These are phyloP conservation scores for Suillus brevipes DNA, from an alignment of 768 basidiomycete genomes.

Conservation along the genomic window DNA sequence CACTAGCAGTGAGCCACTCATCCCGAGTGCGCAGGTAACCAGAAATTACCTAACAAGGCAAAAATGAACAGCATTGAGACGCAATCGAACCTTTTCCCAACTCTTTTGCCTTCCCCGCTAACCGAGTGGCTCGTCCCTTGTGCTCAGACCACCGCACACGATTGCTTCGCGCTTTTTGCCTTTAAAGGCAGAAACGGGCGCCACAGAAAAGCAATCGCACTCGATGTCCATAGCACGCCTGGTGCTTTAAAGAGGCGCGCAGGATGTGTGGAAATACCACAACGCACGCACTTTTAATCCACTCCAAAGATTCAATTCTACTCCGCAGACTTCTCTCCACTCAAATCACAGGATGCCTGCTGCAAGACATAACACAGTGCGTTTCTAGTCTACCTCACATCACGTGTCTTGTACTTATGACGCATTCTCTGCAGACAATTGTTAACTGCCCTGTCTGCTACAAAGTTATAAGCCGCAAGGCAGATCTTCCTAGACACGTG, in stretches of 20 bases:
- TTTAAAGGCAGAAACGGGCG: slow-evolving; percentile 18
- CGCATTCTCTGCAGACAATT: slow-evolving; percentile 8
- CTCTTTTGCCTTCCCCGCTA: neutral
- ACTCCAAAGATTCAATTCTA: neutral
- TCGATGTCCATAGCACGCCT: slow-evolving; percentile 19
- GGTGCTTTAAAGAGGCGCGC: slow-evolving; percentile 20
- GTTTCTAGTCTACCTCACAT: neutral
- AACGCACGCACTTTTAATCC: slow-evolving; percentile 2
- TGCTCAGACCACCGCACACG: slow-evolving; percentile 17
- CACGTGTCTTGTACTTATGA: neutral
- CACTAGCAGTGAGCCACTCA: neutral
- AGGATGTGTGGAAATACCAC: slow-evolving; percentile 6
- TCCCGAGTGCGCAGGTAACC: neutral
- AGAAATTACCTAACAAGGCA: neutral
- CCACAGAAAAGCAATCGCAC: slow-evolving; percentile 29
- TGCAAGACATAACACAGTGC: neutral
- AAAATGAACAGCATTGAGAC: neutral
- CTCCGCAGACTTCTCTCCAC: neutral
- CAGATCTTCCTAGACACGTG: slow-evolving; percentile 32
- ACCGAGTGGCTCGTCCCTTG: slow-evolving; percentile 7
- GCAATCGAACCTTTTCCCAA: neutral
- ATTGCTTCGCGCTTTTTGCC: slow-evolving; percentile 26
- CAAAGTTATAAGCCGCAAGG: slow-evolving; percentile 20
- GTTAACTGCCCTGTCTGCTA: slow-evolving; percentile 18
- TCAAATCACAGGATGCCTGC: neutral